Evolutionary conservation across 352 stramenopile genomes (phyloP), one percentile per base, ranked within the genome.

Genomic region (Globisporangium emineosum): DNA sequence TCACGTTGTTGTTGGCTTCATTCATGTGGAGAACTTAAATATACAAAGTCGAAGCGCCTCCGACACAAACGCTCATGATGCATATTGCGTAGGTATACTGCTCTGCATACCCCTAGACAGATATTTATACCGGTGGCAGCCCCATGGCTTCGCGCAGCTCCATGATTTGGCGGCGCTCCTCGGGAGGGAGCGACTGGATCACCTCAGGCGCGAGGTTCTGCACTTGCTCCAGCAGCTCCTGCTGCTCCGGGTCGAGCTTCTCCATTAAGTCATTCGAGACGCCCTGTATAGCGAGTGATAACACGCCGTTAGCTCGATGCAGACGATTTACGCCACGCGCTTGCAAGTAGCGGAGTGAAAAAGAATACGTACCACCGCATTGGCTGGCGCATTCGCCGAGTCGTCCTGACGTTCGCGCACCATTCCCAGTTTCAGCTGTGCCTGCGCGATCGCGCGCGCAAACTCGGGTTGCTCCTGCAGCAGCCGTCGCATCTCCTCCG

Each of bases 151-250:
- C 84, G 21, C 84, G 81, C 27, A 93, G 70, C 65, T 93, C 82
- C 84, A 93, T 93, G 65, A 93, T 91, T 68, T 93, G 84, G 42
- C 79, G 77, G 30, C 84, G 80, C 65, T 93, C 81, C 23, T 85
- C 82, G 5, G 70, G 75, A 21, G 84, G 84, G 37, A 93, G 69
- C 49, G 80, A 83, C 71, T 91, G 82, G 65, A 93, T 93, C 42
- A 91, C 79, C 68, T 93, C 84, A 0, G 82, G 84, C 40, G 84
- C 82, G 51, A 93, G 68, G 68, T 93, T 91, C 62, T 90, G 82
- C 60, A 93, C 81, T 61, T 93, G 78, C 50, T 91, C 82, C 37
- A 93, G 77, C 47, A 93, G 64, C 56, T 89, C 77, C 57, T 93
- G 84, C 56, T 93, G 84, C 68, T 90, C 84, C 19, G 76, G 76